Evolutionary conservation across 2,329 filamentous ascomycete genomes (phyloP).

Genomic region (Penicillium frequentans): DNA sequence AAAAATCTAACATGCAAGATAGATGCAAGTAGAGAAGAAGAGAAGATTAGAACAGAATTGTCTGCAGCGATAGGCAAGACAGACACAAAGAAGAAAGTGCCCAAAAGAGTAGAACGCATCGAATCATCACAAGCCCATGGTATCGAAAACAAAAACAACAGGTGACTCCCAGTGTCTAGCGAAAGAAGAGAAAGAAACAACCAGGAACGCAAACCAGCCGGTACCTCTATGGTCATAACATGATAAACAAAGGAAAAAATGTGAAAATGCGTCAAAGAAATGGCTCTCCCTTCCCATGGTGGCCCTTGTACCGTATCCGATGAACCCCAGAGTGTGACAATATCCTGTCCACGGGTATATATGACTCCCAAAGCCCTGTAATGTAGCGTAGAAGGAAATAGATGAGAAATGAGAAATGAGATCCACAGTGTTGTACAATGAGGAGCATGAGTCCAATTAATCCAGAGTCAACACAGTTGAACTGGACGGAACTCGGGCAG

Average conservation of each 20-base stretch:
- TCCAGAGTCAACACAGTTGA: conserved; percentile 20
- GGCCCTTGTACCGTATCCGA: conserved; percentile 10
- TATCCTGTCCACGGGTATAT: conserved; percentile 5
- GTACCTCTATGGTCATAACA: conserved; percentile 43
- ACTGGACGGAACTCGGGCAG: conserved; percentile 3
- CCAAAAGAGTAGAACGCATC: conserved; percentile 21
- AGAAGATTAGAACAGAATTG: conserved; percentile 1
- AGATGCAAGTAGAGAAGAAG: conserved; percentile 1
- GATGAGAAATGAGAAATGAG: neutral
- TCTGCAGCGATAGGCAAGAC: neutral
- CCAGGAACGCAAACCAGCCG: conserved; percentile 33
- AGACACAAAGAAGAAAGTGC: conserved; percentile 2
- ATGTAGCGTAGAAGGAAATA: neutral
- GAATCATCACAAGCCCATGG: conserved; percentile 30
- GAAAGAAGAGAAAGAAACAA: conserved; percentile 36
- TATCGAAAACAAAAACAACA: conserved; percentile 27
- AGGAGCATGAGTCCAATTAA: neutral
- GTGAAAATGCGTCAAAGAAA: conserved; percentile 20
- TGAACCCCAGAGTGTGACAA: conserved; percentile 6
- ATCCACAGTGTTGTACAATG: conserved; percentile 35
- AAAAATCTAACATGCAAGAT: conserved; percentile 1
- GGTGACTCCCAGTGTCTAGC: conserved; percentile 35
- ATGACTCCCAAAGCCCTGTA: conserved; percentile 8
- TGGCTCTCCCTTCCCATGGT: conserved; percentile 12
- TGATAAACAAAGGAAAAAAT: conserved; percentile 23